Conservation (phyloP, 768 basidiomycete species). For the Suillus clintonianus region DNA sequence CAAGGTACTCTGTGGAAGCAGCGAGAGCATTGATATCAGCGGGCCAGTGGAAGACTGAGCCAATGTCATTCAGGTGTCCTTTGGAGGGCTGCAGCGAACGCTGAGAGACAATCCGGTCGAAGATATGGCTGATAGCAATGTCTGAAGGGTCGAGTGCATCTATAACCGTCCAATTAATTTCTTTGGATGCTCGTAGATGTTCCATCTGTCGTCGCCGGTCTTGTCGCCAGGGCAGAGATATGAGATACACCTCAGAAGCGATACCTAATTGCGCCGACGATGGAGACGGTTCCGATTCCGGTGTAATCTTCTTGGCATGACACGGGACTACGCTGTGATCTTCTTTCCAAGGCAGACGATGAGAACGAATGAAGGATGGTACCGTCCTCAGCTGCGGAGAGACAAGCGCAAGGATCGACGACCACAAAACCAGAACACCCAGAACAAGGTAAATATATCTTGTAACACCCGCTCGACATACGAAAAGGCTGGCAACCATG, state of each 20-base stretch:
- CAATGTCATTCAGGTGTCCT: conserved; percentile 7
- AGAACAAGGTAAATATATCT: background rate
- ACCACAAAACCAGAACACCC: background rate
- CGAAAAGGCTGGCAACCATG: background rate
- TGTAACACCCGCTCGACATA: background rate
- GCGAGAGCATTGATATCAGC: conserved; percentile 33
- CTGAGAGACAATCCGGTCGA: conserved; percentile 41
- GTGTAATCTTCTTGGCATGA: background rate
- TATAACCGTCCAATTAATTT: conserved; percentile 54
- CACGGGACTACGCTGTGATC: background rate
- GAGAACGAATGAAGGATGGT: background rate
- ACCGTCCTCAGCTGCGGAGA: background rate
- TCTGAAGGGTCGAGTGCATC: conserved; percentile 48
- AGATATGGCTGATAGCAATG: conserved; percentile 40
- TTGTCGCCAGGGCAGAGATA: conserved; percentile 57
- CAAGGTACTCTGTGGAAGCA: conserved; percentile 8
- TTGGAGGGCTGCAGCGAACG: conserved; percentile 24
- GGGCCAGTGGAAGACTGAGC: conserved; percentile 40
- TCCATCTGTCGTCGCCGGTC: conserved; percentile 66
- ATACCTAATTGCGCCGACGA: conserved; percentile 32
- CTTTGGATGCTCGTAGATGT: conserved; percentile 44
- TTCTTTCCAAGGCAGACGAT: background rate
- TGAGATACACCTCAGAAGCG: conserved; percentile 49
- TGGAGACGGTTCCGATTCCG: too few species aligned
- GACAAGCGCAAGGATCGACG: background rate